phyloP scores from a whole-genome alignment of 2,329 filamentous ascomycete genomes.

The Dendryphion nanum region DNA sequence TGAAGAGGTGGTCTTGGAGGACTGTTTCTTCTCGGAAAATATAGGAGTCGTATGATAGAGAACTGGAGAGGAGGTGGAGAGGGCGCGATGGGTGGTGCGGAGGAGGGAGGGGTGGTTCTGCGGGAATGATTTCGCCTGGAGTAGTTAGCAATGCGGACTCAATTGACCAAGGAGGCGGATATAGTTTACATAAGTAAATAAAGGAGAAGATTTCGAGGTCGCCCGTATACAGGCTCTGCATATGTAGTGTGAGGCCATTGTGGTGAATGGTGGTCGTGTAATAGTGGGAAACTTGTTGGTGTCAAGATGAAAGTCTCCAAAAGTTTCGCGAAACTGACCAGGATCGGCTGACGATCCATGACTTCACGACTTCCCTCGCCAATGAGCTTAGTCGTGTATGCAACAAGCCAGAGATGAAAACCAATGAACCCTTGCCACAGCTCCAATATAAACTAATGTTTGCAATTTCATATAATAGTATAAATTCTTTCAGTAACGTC shows the following conservation, averaged over 20 bases:
- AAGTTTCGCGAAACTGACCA: not conserved
- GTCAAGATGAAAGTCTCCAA: not conserved
- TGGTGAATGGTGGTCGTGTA: slow-evolving; percentile 6
- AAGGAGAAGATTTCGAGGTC: slow-evolving; percentile 15
- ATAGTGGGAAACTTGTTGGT: not conserved
- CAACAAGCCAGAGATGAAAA: too few relatives aligned
- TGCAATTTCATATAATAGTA: too few relatives aligned
- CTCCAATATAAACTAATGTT: too few relatives aligned
- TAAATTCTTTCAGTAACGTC: too few relatives aligned
- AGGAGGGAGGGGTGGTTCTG: slow-evolving; percentile 14
- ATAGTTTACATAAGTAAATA: slow-evolving; percentile 16
- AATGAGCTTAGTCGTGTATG: too few relatives aligned
- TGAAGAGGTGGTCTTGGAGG: slow-evolving; percentile 12
- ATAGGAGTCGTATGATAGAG: slow-evolving; percentile 19
- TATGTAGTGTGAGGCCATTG: slow-evolving; percentile 38
- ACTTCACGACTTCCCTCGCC: slow-evolving; percentile 1
- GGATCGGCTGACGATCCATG: not conserved
- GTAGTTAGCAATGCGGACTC: slow-evolving; percentile 18
- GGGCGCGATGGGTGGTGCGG: slow-evolving; percentile 14
- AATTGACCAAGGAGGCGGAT: slow-evolving; percentile 1
- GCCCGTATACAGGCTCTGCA: slow-evolving; percentile 36
- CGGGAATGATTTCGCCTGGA: slow-evolving; percentile 17
- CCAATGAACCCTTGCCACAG: too few relatives aligned
- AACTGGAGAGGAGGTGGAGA: slow-evolving; percentile 21
- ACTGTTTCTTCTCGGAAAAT: not conserved